A percentile compares a stretch with the other conserved stretches of the same genome.
These are phyloP conservation scores for Hypholoma sublateritium DNA, from an alignment of 768 basidiomycete species.

Conservation along the genomic window DNA sequence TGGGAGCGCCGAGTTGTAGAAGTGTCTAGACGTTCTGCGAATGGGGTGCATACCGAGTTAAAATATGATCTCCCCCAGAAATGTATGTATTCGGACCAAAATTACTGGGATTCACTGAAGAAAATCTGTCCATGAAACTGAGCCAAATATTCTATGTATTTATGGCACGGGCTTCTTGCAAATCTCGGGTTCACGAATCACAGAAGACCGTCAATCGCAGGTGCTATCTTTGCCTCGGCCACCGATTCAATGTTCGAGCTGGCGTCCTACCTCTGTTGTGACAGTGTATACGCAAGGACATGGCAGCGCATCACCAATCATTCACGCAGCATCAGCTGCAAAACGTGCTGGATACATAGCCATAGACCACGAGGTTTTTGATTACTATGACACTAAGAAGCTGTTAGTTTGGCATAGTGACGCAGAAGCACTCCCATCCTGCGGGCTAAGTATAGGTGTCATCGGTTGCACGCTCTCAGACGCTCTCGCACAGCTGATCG, in stretches of 20 bases:
- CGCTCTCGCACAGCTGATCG: neutral
- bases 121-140: neutral
- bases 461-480: neutral
- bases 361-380: neutral
- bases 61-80: neutral
- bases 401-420: slow-evolving; percentile 2
- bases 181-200: no score
- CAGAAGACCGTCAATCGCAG: no score
- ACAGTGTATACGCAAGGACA: no score
- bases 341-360: neutral
- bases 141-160: neutral
- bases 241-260: no score
- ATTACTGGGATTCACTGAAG: neutral
- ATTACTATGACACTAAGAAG: slow-evolving; percentile 1
- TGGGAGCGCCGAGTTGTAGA: neutral
- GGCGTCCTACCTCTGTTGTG: no score
- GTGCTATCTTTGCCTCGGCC: no score
- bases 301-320: neutral
- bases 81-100: neutral
- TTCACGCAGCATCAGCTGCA: neutral
- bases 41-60: neutral
- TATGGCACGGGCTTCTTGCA: no score
- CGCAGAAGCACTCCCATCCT: neutral
- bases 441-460: neutral
- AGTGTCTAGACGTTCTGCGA: neutral